Conservation (phyloP, 2,329 filamentous ascomycete species). For the Parasarocladium wereldwijsianum region DNA sequence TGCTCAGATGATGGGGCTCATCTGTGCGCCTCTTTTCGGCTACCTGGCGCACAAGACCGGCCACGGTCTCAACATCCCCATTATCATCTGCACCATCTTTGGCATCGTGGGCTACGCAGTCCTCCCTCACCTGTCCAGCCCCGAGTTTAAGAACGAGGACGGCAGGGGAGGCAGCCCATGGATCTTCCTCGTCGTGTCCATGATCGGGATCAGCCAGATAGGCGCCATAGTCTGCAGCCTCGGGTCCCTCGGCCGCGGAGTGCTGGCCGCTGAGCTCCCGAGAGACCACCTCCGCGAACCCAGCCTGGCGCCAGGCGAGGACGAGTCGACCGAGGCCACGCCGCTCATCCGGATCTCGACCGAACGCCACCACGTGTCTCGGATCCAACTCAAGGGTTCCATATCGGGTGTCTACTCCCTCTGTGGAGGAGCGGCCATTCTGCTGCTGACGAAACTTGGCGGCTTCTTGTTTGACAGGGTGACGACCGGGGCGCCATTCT, state of each 20-base stretch:
- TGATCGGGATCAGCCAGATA: conserved; percentile 88
- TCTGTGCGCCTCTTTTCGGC: conserved; percentile 78
- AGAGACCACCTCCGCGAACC: conserved; percentile 11
- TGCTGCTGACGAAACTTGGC: conserved; percentile 82
- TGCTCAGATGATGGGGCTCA: conserved; percentile 71
- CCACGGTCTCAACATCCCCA: conserved; percentile 52
- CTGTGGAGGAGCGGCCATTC: conserved; percentile 76
- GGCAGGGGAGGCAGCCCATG: conserved; percentile 51
- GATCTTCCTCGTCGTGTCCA: conserved; percentile 62
- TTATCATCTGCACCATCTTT: conserved; percentile 55
- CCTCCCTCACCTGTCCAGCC: conserved; percentile 64
- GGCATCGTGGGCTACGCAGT: conserved; percentile 66
- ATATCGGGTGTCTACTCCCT: conserved; percentile 92
- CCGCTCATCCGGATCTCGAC: conserved; percentile 21
- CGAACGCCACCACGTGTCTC: conserved; percentile 22
- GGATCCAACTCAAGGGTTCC: conserved; percentile 66
- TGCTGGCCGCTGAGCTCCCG: conserved; percentile 40
- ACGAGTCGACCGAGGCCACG: conserved; percentile 25
- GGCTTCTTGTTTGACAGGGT: conserved; percentile 71
- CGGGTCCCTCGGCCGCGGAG: conserved; percentile 70
- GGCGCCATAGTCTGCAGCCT: conserved; percentile 92
- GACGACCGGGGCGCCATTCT: conserved; percentile 71
- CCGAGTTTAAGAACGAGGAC: conserved; percentile 51
- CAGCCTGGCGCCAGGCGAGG: conserved; percentile 18
- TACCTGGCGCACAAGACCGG: conserved; percentile 59